Conservation (phyloP, 192 early-diverging fungal species). For the Anaeromyces robustus region DNA sequence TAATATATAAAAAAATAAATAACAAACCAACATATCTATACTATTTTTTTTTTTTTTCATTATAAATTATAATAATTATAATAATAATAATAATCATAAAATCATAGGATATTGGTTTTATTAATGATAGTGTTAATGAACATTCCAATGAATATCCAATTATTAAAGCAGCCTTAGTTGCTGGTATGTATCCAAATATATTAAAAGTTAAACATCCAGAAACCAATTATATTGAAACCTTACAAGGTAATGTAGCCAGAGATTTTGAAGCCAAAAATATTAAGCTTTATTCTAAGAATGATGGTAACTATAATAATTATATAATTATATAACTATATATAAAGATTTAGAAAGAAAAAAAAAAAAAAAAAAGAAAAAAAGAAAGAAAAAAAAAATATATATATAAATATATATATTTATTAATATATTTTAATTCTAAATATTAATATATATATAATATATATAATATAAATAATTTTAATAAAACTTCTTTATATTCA, state of each 20-base stretch:
- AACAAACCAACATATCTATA: too few relatives aligned
- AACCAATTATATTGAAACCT: slow-evolving; percentile 52
- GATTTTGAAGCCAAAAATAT: slow-evolving; percentile 59
- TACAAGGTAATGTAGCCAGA: slow-evolving; percentile 51
- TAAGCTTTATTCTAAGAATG: slow-evolving; percentile 46
- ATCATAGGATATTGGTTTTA: too few relatives aligned
- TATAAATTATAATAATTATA: too few relatives aligned
- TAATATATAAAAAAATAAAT: too few relatives aligned
- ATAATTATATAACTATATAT: slow-evolving; percentile 1
- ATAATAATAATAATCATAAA: too few relatives aligned
- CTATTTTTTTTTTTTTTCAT: too few relatives aligned
- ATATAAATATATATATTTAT: too few relatives aligned
- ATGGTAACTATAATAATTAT: slow-evolving; percentile 14
- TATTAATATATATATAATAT: too few relatives aligned
- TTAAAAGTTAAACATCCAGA: slow-evolving; percentile 53
- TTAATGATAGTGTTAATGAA: slow-evolving; percentile 17
- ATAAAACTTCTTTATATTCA: too few relatives aligned
- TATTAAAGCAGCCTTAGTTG: slow-evolving; percentile 57
- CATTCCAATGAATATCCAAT: slow-evolving; percentile 42
- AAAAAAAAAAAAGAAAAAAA: not conserved
- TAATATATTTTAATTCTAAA: slow-evolving; percentile 3
- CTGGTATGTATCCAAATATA: slow-evolving; percentile 74
- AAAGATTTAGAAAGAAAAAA: too few relatives aligned
- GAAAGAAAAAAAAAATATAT: slow-evolving; percentile 12
- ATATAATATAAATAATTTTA: too few relatives aligned